Evolutionary conservation across 148 eudicot species (phyloP), one percentile per base, ranked within the genome.

Genomic region (Cornus suecica): DNA sequence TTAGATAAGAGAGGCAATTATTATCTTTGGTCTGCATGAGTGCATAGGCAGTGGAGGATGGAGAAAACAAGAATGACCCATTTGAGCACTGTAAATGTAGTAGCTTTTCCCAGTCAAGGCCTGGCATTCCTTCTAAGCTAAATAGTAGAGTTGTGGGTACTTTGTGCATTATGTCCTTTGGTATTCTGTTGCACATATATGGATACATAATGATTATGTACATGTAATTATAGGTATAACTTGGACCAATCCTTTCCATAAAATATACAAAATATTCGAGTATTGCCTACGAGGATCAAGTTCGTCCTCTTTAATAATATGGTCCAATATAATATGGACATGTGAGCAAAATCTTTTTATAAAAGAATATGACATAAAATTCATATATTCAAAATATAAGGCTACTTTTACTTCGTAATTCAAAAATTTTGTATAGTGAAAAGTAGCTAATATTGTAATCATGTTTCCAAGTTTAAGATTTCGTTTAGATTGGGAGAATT

Each of bases 1-100:
- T 79, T 6, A 94, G 86, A 86, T 94, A 94, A 20, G 41, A 71
- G 63, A 92, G 79, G 79, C 97, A 94, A 41, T 90, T 88, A 42
- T 64, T 15, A 72, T 94, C 89, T 56, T 86, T 87, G 30, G 96
- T 92, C 29, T 94, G 88, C 80, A 88, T 90, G 74, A 94, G 91
- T n/a, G 98, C 98, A 84, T 77, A 94, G 75, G 97, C 98, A 80
- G 98, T 94, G 68, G 99, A 90, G 37, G 99, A 83, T 77, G 99
- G 99, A 62, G 99, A 94, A 69, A 90, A 92, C 76, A 92, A 82
- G 76, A 94, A 90, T 60, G 99, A 94, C 10, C 99, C 99, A 90
- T 92, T 96, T 76, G 72, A 66, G 74, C 87, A 78, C 75, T 92
- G 95, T 66, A 94, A 80, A 23, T 84, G 81, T 10, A 90, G 82